A percentile compares a stretch with the other conserved stretches of the same genome.
Conservation (phyloP, 148 eudicot genomes). For the Rheum nobile region DNA sequence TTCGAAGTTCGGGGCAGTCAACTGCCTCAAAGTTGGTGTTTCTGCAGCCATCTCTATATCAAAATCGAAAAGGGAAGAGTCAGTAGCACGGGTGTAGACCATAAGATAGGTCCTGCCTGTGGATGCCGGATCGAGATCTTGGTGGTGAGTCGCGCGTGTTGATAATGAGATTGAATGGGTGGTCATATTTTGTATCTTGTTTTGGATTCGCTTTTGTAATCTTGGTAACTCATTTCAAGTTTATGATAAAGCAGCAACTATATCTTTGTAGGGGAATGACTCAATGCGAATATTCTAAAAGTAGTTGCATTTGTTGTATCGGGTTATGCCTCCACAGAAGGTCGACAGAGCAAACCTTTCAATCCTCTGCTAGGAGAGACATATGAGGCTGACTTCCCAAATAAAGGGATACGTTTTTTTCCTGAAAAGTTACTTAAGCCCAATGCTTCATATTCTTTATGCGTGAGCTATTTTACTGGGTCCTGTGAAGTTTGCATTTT, state of each 20-base stretch:
- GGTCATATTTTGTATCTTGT: background rate
- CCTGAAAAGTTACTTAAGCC: constrained; percentile 61
- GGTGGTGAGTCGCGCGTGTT: no score
- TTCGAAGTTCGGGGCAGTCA: no score
- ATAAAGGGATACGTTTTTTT: constrained; percentile 78
- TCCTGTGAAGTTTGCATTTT: background rate
- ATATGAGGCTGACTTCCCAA: constrained; percentile 93
- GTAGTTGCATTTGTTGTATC: constrained; percentile 98
- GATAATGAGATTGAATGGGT: no score
- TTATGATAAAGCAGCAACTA: background rate
- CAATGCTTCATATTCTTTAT: background rate
- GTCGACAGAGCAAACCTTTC: constrained; percentile 88
- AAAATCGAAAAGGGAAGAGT: no score
- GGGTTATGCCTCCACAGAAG: constrained; percentile 89
- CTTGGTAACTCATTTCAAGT: background rate
- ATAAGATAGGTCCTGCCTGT: no score
- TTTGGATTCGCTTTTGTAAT: background rate
- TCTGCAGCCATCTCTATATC: no score
- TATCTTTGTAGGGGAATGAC: constrained; percentile 57
- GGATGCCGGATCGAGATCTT: no score
- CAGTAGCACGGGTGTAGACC: no score
- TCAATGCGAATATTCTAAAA: constrained; percentile 62
- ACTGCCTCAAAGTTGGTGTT: no score
- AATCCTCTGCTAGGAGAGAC: constrained; percentile 98
- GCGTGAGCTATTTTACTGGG: background rate